These are phyloP conservation scores for Dactylellina drechsleri DNA, from an alignment of 2,329 filamentous ascomycete genomes.

Conservation along the genomic window DNA sequence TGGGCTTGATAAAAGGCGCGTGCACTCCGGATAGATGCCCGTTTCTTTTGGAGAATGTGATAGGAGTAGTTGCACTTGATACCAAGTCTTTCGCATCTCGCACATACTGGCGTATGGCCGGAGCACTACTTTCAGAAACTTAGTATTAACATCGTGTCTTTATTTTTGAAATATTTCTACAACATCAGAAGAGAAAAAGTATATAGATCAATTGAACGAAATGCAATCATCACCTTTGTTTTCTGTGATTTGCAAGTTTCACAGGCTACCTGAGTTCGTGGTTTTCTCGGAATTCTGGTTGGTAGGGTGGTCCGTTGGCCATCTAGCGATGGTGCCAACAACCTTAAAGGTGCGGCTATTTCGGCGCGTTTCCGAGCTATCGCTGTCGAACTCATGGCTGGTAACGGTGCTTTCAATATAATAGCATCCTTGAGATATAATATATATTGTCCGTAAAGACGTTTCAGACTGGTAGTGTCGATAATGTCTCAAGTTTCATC, in stretches of 20 bases:
- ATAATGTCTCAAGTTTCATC: too few relatives aligned
- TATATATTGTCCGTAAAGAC: too few relatives aligned
- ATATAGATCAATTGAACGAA: constrained; percentile 1
- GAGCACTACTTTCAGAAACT: neutral
- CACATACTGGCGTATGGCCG: neutral
- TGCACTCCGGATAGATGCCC: neutral
- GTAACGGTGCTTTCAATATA: neutral
- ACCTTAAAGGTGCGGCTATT: neutral
- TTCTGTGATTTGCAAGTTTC: constrained; percentile 1
- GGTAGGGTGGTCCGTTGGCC: neutral
- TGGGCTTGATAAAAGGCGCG: neutral
- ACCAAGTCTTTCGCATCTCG: neutral
- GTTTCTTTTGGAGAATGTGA: constrained; percentile 6
- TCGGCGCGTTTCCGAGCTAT: neutral
- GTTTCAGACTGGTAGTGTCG: too few relatives aligned
- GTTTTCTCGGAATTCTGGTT: neutral
- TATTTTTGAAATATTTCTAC: neutral
- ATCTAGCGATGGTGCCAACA: neutral
- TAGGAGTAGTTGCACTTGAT: constrained; percentile 2
- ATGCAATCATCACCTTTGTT: constrained; percentile 5
- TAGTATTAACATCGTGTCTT: constrained; percentile 16
- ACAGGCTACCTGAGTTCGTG: constrained; percentile 3
- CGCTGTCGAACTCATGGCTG: constrained; percentile 8
- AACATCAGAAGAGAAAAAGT: neutral
- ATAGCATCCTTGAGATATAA: too few relatives aligned